Conservation (phyloP, 768 basidiomycete genomes). For the Cystofilobasidium bisporidii region DNA sequence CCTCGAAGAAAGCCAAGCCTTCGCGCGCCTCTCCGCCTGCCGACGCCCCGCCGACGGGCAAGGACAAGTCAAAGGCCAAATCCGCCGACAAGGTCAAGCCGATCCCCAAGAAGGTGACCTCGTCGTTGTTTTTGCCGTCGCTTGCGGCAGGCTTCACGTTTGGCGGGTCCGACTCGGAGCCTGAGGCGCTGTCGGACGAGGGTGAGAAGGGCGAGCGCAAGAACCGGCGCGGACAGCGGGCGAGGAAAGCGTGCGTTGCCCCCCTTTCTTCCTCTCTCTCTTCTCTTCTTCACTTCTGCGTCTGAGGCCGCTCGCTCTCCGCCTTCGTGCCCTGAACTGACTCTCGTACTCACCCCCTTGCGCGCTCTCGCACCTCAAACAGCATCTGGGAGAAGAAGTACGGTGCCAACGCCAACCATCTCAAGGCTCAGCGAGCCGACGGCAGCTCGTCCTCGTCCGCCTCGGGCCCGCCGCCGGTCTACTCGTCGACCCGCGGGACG, state of each 20-base stretch:
- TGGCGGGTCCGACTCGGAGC: constrained; percentile 69
- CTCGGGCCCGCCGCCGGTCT: neutral
- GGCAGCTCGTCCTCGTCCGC: constrained; percentile 13
- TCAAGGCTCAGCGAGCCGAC: constrained; percentile 52
- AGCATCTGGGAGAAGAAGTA: constrained; percentile 99
- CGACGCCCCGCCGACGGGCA: neutral
- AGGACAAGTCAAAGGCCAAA: neutral
- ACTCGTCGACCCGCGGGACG: neutral
- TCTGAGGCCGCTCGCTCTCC: no score
- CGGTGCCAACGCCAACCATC: constrained; percentile 80
- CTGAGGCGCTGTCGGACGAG: constrained; percentile 48
- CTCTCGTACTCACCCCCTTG: neutral
- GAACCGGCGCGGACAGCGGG: neutral
- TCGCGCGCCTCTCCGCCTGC: neutral
- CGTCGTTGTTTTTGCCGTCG: constrained; percentile 69
- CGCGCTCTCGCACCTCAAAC: constrained; percentile 1
- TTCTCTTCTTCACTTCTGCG: neutral
- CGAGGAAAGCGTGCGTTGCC: neutral
- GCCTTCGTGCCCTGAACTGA: neutral
- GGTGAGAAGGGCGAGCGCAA: neutral
- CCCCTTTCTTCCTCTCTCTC: neutral
- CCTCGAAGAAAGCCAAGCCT: constrained; percentile 21
- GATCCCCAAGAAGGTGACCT: constrained; percentile 32
- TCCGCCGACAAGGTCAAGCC: neutral
- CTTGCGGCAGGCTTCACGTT: constrained; percentile 74